These are phyloP conservation scores for Globisporangium cylindrosporum DNA, from an alignment of 352 stramenopile genomes.

Conservation along the genomic window DNA sequence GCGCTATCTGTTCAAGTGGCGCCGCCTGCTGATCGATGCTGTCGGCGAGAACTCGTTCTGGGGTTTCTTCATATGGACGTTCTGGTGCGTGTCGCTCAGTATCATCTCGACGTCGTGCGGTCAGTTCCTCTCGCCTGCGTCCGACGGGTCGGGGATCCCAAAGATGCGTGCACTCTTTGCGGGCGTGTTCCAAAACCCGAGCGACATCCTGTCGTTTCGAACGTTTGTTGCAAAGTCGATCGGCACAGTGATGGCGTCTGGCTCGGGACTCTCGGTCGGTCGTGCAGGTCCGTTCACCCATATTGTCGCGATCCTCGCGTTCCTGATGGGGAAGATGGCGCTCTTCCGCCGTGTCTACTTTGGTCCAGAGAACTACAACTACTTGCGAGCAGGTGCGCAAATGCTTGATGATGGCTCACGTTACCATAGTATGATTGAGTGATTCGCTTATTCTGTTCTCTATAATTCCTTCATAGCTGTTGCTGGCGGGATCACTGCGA, in stretches of 20 bases:
- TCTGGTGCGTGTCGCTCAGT: slow-evolving; percentile 53
- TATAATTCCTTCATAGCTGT: slow-evolving; percentile 30
- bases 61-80: slow-evolving; percentile 62
- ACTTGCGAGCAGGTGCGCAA: slow-evolving; percentile 54
- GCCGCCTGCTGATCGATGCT: slow-evolving; percentile 51
- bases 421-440: background rate
- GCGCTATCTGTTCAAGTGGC: slow-evolving; percentile 57
- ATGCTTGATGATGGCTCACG: background rate
- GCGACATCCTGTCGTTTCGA: slow-evolving; percentile 52
- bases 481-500: slow-evolving; percentile 75
- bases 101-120: slow-evolving; percentile 59
- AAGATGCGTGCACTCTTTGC: slow-evolving; percentile 73
- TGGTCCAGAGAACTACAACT: slow-evolving; percentile 67
- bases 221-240: slow-evolving; percentile 71
- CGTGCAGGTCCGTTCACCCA: slow-evolving; percentile 73
- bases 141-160: slow-evolving; percentile 76
- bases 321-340: slow-evolving; percentile 57
- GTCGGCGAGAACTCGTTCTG: slow-evolving; percentile 55
- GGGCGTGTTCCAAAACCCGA: slow-evolving; percentile 72
- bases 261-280: slow-evolving; percentile 65
- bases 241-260: slow-evolving; percentile 59
- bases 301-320: slow-evolving; percentile 73
- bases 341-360: slow-evolving; percentile 70
- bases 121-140: slow-evolving; percentile 55
- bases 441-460: background rate